phyloP scores from a whole-genome alignment of 805 yeast genomes.

The Hanseniaspora occidentalis region DNA sequence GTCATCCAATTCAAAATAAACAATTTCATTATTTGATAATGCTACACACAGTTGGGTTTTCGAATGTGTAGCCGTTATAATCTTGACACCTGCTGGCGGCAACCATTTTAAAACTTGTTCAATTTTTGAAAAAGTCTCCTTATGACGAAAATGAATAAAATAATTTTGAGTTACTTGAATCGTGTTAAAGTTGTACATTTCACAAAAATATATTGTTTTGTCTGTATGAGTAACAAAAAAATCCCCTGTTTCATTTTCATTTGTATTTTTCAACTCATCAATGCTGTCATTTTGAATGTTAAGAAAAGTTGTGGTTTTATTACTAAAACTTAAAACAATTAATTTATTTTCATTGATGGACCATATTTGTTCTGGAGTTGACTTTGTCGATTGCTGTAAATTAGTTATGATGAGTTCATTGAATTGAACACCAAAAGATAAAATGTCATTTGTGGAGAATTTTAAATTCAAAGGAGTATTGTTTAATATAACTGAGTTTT shows the following conservation, averaged over 20 bases:
- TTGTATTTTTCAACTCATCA: conserved; percentile 53
- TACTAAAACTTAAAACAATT: conserved; percentile 10
- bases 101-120: conserved; percentile 51
- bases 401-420: conserved; percentile 61
- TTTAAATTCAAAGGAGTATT: conserved; percentile 30
- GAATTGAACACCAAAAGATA: conserved; percentile 37
- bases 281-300: conserved; percentile 38
- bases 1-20: conserved; percentile 67
- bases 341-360: conserved; percentile 35
- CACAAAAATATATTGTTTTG: conserved; percentile 56
- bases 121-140: conserved; percentile 18
- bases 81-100: conserved; percentile 65
- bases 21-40: conserved; percentile 58
- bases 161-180: conserved; percentile 68
- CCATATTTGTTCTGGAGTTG: conserved; percentile 48
- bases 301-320: conserved; percentile 12
- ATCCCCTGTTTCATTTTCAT: conserved; percentile 71
- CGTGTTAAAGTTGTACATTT: conserved; percentile 48
- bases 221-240: conserved; percentile 48
- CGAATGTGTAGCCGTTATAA: conserved; percentile 50
- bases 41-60: conserved; percentile 58
- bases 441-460: conserved; percentile 17
- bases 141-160: conserved; percentile 40
- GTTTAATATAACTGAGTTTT: conserved; percentile 18
- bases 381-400: conserved; percentile 36